Evolutionary conservation across 345 rosid genomes (phyloP).

Genomic region (Dipteronia dyeriana): DNA sequence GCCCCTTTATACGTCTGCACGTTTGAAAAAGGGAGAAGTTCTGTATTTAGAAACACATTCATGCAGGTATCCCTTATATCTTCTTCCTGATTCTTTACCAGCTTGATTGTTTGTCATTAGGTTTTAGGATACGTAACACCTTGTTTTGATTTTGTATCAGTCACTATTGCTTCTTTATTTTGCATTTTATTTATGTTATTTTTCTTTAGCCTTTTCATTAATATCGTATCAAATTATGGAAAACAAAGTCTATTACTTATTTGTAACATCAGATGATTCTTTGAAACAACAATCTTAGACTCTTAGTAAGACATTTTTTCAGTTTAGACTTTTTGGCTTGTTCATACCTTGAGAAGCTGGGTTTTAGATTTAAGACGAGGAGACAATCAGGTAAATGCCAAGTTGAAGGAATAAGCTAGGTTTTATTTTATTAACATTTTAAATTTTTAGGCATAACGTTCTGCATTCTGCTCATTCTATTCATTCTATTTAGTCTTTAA

Average conservation of each 20-base stretch:
- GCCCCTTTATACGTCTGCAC: constrained; percentile 93
- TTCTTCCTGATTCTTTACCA: constrained; percentile 10
- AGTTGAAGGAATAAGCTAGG: constrained; percentile 4
- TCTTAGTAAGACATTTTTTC: background rate
- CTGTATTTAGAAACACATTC: constrained; percentile 92
- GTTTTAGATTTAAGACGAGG: background rate
- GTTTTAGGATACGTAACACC: background rate
- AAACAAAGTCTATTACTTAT: background rate
- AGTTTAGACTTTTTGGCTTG: background rate
- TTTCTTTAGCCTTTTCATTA: background rate
- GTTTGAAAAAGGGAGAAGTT: constrained; percentile 98
- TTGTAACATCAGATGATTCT: background rate
- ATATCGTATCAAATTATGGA: background rate
- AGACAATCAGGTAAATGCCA: background rate
- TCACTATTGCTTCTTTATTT: constrained; percentile 3
- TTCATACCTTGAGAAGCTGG: background rate
- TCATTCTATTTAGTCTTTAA: background rate
- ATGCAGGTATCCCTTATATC: constrained; percentile 62
- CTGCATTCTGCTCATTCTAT: background rate
- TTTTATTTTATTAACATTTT: background rate
- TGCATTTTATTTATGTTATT: background rate
- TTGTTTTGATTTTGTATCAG: background rate
- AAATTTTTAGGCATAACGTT: background rate
- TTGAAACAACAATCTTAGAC: background rate
- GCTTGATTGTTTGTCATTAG: constrained; percentile 1